Evolutionary conservation across 371 early-diverging fungal genomes (phyloP), one percentile per base, ranked within the genome.

Genomic region (Mortierella polycephala): DNA sequence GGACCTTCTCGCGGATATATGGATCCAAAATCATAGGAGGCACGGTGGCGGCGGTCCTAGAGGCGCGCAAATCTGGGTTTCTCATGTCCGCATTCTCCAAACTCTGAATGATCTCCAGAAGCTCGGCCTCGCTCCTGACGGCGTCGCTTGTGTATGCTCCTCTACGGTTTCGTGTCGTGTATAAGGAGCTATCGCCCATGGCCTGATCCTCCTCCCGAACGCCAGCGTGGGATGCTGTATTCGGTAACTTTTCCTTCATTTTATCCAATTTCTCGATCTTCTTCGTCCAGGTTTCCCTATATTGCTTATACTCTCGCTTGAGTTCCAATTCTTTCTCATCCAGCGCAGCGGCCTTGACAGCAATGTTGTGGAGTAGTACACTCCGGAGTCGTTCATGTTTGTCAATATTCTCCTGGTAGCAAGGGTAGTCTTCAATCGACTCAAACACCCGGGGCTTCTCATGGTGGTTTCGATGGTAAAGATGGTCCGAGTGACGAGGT

Each of bases 111-210:
- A 94, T 92, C 61, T 92, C 93, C 44, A 89, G 69, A 30, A 94
- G 71, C 81, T 94, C 94, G 0, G 93, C 94, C 53, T 94, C 94
- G n/a, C 91, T 90, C 55, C 93, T 86, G 21, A 90, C 94, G n/a
- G 92, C 91, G 62, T 94, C 94, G 0, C 92, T 90, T 60, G 86
- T 90, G 18, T 84, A 74, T 1, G 83, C 85, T 9, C 82, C 83
- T 1, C 82, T 69, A 20, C 82, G 75, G 20, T 61, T 82, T 20
- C 77, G 75, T 18, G 85, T 84, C 7, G 81, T 81, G 59, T 87
- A 83, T 42, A 84, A 75, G 12, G 80, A 81, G 46, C 76, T 77
- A 57, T 84, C 88, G 16, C 85, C 77, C 45, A 83, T 85, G 11
- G 85, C 85, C n/a, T 83, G 59, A 37, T 84, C 85, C 7, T 88